Base-by-base conservation (phyloP, 257 asterid species). In the Schizonepeta tenuifolia region DNA sequence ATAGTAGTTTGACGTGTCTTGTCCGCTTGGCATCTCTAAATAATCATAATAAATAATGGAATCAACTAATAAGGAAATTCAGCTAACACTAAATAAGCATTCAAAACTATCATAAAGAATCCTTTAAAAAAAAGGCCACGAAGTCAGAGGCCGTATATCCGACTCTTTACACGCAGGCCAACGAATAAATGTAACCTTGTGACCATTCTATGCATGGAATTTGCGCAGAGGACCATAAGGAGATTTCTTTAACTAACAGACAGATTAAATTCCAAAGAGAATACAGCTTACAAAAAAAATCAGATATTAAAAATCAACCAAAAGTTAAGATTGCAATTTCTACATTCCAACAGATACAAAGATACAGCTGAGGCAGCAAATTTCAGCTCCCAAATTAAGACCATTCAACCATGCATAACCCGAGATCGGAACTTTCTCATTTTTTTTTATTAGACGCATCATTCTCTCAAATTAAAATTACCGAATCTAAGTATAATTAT, bases 11-110 rank as follows among this genome's bases (percentile, higher is more conserved):
- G 85, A 14, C 65, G 83, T 13, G 35, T 84, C 91, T 54, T 72
- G 84, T 60, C 87, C 83, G 63, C 86, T 73, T 14, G 92, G 84
- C 71, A 79, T 47, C 78, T 88, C 97, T 91, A 74, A 69, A 70
- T 24, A 46, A 35, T 43, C 17, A 35, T 8, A 40, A 11, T 47
- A 71, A 38, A 40, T 50, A 11, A 50, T 17, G 24, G 26, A 75
- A 12, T 33, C 65, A 17, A 57, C 18, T 21, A 56, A 9, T 43
- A 65, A 31, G 64, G 21, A 58, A 41, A 63, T 14, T 59, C 53
- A 13, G 38, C 31, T 36, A 62, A 60, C 56, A 47, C 24, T 36
- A 65, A 65, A 65, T 28, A 56, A 24, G 41, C 69, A 47, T 60
- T 66, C 33, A 59, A 65, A 17, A 26, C 40, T 28, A 38, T 61